A percentile compares a stretch with the other conserved stretches of the same genome.
phyloP scores from a whole-genome alignment of 768 basidiomycete species.

The Tulasnella sp. region DNA sequence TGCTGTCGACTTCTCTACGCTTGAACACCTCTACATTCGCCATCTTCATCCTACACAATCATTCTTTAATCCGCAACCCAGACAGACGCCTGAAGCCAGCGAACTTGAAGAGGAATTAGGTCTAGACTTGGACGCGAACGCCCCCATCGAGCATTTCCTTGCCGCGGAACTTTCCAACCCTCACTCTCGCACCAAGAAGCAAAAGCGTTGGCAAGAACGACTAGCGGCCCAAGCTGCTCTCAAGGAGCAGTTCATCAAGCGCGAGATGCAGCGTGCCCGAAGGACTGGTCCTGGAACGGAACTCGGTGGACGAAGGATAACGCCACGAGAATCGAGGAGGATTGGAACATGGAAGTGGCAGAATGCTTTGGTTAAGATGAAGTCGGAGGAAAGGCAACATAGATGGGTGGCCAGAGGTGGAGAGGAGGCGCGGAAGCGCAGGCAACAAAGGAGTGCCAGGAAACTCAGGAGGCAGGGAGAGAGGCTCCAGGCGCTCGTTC shows the following conservation, averaged over 20 bases:
- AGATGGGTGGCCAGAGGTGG: slow-evolving; percentile 38
- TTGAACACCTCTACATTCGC: slow-evolving; percentile 52
- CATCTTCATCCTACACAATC: slow-evolving; percentile 29
- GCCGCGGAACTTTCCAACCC: slow-evolving; percentile 69
- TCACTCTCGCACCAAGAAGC: slow-evolving; percentile 74
- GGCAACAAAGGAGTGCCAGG: slow-evolving; percentile 26
- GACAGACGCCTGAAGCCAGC: background rate
- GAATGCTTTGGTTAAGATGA: slow-evolving; percentile 48
- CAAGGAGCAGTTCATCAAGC: slow-evolving; percentile 43
- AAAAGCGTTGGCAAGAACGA: slow-evolving; percentile 61
- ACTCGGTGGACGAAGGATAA: slow-evolving; percentile 46
- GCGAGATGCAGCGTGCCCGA: slow-evolving; percentile 33
- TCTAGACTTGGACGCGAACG: slow-evolving; percentile 38
- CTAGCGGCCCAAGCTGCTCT: slow-evolving; percentile 40
- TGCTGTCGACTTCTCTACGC: slow-evolving; percentile 36
- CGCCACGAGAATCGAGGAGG: slow-evolving; percentile 52
- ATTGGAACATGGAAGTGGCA: slow-evolving; percentile 73
- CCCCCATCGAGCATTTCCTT: slow-evolving; percentile 60
- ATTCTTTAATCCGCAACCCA: background rate
- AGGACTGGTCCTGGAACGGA: slow-evolving; percentile 25
- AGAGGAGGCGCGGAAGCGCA: slow-evolving; percentile 15
- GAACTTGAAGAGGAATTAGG: background rate
- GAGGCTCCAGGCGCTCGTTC: slow-evolving; percentile 45
- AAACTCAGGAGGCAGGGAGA: slow-evolving; percentile 36
- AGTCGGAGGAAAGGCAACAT: slow-evolving; percentile 53